Percentiles rank a stretch among this genome's conserved stretches.
Conservation (phyloP, 495 filamentous ascomycete species). For the Penicillium nucicola region DNA sequence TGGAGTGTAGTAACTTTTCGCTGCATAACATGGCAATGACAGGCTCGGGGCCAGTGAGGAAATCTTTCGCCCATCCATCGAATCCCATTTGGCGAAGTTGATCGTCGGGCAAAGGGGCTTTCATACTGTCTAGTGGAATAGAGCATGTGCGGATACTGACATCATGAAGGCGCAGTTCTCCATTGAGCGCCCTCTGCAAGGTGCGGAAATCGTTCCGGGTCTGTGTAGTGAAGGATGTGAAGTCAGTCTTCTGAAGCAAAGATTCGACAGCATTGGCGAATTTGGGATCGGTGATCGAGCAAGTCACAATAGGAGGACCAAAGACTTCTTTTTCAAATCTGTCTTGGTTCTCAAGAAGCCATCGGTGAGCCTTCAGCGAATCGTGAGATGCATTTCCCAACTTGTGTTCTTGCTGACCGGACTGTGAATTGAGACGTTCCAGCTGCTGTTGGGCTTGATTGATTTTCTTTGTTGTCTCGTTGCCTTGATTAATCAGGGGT, state of each 20-base stretch:
- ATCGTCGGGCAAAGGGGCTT: slow-evolving; percentile 49
- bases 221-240: slow-evolving; percentile 73
- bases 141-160: slow-evolving; percentile 61
- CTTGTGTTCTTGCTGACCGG: slow-evolving; percentile 68
- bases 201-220: slow-evolving; percentile 68
- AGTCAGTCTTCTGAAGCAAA: slow-evolving; percentile 58
- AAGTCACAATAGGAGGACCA: slow-evolving; percentile 78
- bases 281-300: slow-evolving; percentile 71
- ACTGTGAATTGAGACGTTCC: slow-evolving; percentile 64
- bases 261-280: slow-evolving; percentile 76
- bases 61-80: slow-evolving; percentile 75
- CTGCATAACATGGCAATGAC: slow-evolving; percentile 84
- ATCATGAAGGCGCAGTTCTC: slow-evolving; percentile 56
- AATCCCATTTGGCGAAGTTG: slow-evolving; percentile 63
- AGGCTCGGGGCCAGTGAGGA: slow-evolving; percentile 73
- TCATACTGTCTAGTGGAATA: slow-evolving; percentile 46
- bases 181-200: slow-evolving; percentile 43
- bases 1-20: slow-evolving; percentile 61
- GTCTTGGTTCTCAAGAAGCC: slow-evolving; percentile 68
- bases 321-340: slow-evolving; percentile 79
- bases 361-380: slow-evolving; percentile 68
- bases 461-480: slow-evolving; percentile 26
- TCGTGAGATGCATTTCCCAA: slow-evolving; percentile 57
- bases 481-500: slow-evolving; percentile 22
- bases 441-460: slow-evolving; percentile 47